Base-by-base conservation (phyloP, 257 asterid genomes). In the Osmanthus fragrans region DNA sequence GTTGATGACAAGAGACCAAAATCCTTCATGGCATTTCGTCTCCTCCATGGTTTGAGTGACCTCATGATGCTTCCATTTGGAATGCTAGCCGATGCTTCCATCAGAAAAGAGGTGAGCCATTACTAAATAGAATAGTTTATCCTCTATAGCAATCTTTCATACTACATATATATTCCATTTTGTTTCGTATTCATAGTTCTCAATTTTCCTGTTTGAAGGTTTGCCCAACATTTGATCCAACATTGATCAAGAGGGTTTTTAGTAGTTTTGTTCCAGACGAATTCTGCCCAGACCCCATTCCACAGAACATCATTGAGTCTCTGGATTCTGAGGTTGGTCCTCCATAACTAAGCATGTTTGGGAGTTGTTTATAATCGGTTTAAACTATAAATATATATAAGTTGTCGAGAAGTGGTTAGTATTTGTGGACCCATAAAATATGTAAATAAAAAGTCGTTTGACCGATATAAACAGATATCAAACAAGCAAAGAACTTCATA, bases 21-120 rank as follows among this genome's bases (percentile, higher is more conserved):
- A 56, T 77, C 89, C 18, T 85, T 87, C 87, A 92, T 88, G 85
- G 89, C 97, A 37, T 94, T 94, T 68, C 84, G 85, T 73, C 92
- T 92, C 75, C 94, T 94, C 73, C 92, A 91, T 63, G 91, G 94
- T n/a, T 73, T 94, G 64, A 94, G 98, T 80, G 94, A 91, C 80
- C 89, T 94, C 45, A 92, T 94, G 98, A 94, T 92, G 98, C 94
- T 94, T 58, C 98, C 98, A 2, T 84, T 87, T 42, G 94, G 87
- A 87, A 89, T 91, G 93, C 92, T 94, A 32, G 90, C 88, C 6
- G 95, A 94, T 85, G 78, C 87, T 74, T 71, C 89, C 80, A 86
- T 92, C 73, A 86, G 98, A 88, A 91, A 89, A 87, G 95, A 91
- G 88, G 98, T 89, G 79, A 87, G 87, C 64, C 75, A 8, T 15